phyloP scores from a whole-genome alignment of 1,284 basidiomycete species.

The Microstroma glucosiphilum region DNA sequence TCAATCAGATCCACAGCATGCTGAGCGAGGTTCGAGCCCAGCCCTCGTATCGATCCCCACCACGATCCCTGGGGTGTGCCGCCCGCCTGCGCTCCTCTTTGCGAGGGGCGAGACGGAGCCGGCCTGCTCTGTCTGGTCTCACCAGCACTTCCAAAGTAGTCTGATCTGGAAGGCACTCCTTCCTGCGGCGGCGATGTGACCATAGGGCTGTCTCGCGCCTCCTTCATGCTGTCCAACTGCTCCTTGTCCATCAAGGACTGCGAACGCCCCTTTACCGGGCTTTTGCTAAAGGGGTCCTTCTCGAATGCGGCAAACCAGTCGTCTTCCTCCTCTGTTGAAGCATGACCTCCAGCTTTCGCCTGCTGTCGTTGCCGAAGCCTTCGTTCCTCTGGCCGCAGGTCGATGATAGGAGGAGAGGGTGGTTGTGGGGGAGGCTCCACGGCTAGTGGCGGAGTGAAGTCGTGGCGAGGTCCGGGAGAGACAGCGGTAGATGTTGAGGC shows the following conservation, averaged over 20 bases:
- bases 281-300: slow-evolving; percentile 19
- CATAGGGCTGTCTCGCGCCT: slow-evolving; percentile 29
- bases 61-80: slow-evolving; percentile 30
- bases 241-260: slow-evolving; percentile 18
- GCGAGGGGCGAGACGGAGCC: background rate
- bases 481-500: slow-evolving; percentile 10
- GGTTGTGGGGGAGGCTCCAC: background rate
- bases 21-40: slow-evolving; percentile 23
- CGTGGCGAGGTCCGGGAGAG: background rate
- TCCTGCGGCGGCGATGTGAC: background rate
- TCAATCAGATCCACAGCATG: slow-evolving; percentile 34
- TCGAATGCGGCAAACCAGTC: slow-evolving; percentile 36
- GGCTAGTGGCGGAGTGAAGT: background rate
- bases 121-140: background rate
- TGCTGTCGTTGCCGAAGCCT: slow-evolving; percentile 23
- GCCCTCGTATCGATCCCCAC: slow-evolving; percentile 30
- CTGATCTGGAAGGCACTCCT: background rate
- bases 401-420: slow-evolving; percentile 41
- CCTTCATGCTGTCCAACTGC: slow-evolving; percentile 34
- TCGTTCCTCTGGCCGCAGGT: slow-evolving; percentile 40
- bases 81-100: background rate
- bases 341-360: background rate
- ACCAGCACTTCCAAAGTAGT: slow-evolving; percentile 12
- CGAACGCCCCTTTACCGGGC: slow-evolving; percentile 12
- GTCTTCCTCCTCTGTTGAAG: slow-evolving; percentile 14